Base-by-base conservation (phyloP, 768 basidiomycete species). In the Mycena pura region DNA sequence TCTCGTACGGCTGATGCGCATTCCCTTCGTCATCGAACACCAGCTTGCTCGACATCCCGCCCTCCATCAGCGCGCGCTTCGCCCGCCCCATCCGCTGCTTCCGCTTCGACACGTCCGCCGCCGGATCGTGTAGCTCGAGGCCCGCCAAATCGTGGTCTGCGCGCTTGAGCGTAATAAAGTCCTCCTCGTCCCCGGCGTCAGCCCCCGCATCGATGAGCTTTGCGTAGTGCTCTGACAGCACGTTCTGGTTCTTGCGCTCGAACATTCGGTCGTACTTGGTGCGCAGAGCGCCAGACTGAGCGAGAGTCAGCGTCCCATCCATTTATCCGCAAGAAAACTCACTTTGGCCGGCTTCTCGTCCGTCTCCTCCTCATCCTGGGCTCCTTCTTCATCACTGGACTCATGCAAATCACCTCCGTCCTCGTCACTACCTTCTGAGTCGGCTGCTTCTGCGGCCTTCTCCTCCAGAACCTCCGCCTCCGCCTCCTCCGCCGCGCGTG, bases 251-350 rank as follows among this genome's bases (percentile, higher is more conserved):
- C 74, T 93, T 96, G 57, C 96, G 87, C 70, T 92, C 91, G 72
- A 98, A 99, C 95, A 99, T 98, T 51, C 93, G 87, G 74, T 98
- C 96, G 73, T 98, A 97, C 76, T 96, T 98, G 3, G 96, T 98
- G 49, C 92, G 86, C 0, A 91, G 88, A 40, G 75, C 77, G 10
- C 73, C 70, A 41, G 74, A 27, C 24, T 25, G n/a, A n/a, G n/a
- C n/a, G n/a, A 51, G 34, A 36, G 19, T 44, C 32, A 8, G 50
- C n/a, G n/a, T n/a, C n/a, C n/a, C 13, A 47, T 17, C 25, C 44
- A 25, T 27, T 32, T 15, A 17, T 38, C 34, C 43, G 28, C 24
- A 46, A n/a, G 15, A 13, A 38, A 62, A 36, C 74, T 24, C 62
- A 86, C 86, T 71, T 86, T 83, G 13, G 73, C 53, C 11, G 69